Conservation (phyloP, 345 rosid species). For the Arabis alpina region DNA sequence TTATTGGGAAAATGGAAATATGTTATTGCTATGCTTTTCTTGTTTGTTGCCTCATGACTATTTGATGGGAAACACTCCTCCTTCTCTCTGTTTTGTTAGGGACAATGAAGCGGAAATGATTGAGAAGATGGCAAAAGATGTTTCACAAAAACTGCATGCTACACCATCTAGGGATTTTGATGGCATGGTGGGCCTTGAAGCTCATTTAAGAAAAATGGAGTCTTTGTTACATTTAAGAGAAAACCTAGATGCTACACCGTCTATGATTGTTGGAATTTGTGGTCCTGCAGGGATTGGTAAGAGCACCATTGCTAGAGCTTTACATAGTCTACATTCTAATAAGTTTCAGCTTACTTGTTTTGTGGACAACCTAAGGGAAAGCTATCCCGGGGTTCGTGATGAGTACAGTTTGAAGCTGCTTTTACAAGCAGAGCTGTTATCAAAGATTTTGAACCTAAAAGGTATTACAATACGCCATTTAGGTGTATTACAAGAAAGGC, state of each 20-base stretch:
- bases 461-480: neutral
- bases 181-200: slow-evolving; percentile 3
- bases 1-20: too few relatives aligned
- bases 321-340: neutral
- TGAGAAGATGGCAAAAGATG: neutral
- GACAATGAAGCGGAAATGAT: neutral
- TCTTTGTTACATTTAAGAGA: neutral
- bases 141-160: slow-evolving; percentile 1
- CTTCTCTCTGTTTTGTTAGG: neutral
- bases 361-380: neutral
- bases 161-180: slow-evolving; percentile 17
- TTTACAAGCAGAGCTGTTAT: slow-evolving; percentile 1
- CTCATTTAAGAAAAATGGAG: neutral
- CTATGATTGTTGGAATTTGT: slow-evolving; percentile 4
- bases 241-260: too few relatives aligned
- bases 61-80: neutral
- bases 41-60: neutral
- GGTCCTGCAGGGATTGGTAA: slow-evolving; percentile 33
- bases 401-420: neutral
- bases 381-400: neutral
- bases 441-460: neutral
- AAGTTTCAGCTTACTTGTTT: slow-evolving; percentile 10
- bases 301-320: slow-evolving; percentile 25
- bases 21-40: neutral
- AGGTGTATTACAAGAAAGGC: neutral